Conservation (phyloP, 2,329 filamentous ascomycete genomes). For the Dothidotthia symphoricarpi region DNA sequence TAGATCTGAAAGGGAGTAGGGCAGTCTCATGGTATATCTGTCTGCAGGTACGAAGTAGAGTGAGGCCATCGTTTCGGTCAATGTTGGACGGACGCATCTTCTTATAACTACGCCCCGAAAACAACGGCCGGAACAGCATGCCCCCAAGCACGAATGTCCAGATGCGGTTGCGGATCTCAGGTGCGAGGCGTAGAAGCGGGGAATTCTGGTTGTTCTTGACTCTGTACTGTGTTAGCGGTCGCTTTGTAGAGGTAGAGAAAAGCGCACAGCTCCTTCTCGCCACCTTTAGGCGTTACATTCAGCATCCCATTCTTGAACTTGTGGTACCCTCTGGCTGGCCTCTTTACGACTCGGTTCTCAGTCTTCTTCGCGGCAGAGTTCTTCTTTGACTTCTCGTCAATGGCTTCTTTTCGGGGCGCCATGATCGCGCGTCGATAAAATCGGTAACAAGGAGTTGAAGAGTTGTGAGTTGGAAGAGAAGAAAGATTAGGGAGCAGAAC, state of each 20-base stretch:
- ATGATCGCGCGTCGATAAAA: constrained; percentile 1
- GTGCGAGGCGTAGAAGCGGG: constrained; percentile 14
- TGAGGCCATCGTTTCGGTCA: not conserved
- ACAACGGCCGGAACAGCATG: constrained; percentile 3
- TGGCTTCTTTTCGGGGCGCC: constrained; percentile 1
- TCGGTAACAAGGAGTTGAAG: no score
- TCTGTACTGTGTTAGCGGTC: constrained; percentile 1
- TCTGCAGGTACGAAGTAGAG: constrained; percentile 8
- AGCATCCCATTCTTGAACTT: constrained; percentile 15
- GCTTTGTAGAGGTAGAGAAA: not conserved
- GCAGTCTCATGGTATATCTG: constrained; percentile 10
- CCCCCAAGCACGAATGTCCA: constrained; percentile 16
- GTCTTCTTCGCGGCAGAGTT: not conserved
- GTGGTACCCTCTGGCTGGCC: constrained; percentile 14
- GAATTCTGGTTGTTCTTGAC: constrained; percentile 7
- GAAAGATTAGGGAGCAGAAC: not conserved
- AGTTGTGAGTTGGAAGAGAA: not conserved
- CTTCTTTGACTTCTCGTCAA: constrained; percentile 1
- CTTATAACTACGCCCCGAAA: no score
- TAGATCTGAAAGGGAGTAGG: not conserved
- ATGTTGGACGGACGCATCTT: not conserved
- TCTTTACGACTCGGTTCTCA: constrained; percentile 7
- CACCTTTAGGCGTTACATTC: constrained; percentile 14
- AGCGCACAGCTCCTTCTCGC: constrained; percentile 11
- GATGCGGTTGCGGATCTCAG: constrained; percentile 14